Evolutionary conservation across 75 land plant genomes (phyloP), one percentile per base, ranked within the genome.

Genomic region (Sequoia sempervirens): DNA sequence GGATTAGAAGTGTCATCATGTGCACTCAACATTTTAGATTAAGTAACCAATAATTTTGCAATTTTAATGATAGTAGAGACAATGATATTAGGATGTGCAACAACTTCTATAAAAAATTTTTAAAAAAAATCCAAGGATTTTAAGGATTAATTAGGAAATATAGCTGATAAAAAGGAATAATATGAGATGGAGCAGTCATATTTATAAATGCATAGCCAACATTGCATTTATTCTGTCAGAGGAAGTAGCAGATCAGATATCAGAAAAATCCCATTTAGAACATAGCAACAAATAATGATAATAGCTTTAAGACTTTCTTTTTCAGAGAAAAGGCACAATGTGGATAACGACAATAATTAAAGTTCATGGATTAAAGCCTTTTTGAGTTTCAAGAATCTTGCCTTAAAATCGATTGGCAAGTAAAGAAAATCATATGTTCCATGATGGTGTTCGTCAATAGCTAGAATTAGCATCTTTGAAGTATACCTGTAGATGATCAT

Each of bases 391-490:
- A 78, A 79, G 45, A 52, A 23, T 84, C 79, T 81, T 85, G 86
- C 98, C 95, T 96, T 96, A 76, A 96, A 96, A 87, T 96, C 98
- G 82, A 95, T 95, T 0, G 96, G 96, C 64, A 94, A 75, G 84
- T 95, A 95, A 28, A 95, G 87, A 86, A 94, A 95, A 87, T 95
- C 97, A 83, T 92, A 95, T n/a, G 96, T 92, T 79, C 96, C 96
- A 46, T 17, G 53, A 30, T 45, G 52, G 34, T 56, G 61, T 56
- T 56, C 61, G 61, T 56, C 61, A 18, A 56, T 56, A 56, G 61
- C 61, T 58, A 94, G 94, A 82, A 95, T 85, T 15, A 94, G 92
- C 94, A 95, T 94, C 88, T 95, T 95, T 3, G 97, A 93, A 40
- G 97, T 95, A 81, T 93, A 96, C 89, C 94, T 96, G 84, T 40